These are phyloP conservation scores for Elsinoe necatrix DNA, from an alignment of 2,329 filamentous ascomycete genomes.

Conservation along the genomic window DNA sequence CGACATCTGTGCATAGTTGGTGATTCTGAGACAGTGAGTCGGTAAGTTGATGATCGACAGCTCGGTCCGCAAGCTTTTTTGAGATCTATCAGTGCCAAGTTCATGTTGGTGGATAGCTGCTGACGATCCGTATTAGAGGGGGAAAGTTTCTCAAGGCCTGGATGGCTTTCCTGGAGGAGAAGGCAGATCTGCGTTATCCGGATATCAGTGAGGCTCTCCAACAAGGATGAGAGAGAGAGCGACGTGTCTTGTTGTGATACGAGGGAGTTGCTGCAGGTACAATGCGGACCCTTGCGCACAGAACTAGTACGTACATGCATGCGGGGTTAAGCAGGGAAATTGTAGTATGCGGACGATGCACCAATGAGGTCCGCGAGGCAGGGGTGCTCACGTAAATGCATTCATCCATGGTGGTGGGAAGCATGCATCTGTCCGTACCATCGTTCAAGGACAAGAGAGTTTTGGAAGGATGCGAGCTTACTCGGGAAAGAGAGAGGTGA, in stretches of 20 bases:
- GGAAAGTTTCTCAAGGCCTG: slow-evolving; percentile 77
- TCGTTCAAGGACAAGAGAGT: neutral
- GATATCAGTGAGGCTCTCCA: slow-evolving; percentile 46
- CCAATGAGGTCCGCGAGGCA: slow-evolving; percentile 4
- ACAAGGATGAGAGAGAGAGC: slow-evolving; percentile 19
- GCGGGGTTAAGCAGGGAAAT: slow-evolving; percentile 8
- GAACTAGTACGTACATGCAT: neutral
- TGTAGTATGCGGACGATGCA: neutral
- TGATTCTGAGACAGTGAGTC: slow-evolving; percentile 85
- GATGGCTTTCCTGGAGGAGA: slow-evolving; percentile 85
- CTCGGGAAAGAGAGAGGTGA: neutral
- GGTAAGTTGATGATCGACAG: slow-evolving; percentile 49
- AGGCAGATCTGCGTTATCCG: slow-evolving; percentile 84
- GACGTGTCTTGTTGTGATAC: slow-evolving; percentile 6
- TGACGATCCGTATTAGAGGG: slow-evolving; percentile 48
- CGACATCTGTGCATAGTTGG: slow-evolving; percentile 84
- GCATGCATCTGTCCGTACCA: neutral
- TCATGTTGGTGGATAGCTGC: slow-evolving; percentile 4
- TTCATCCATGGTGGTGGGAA: slow-evolving; percentile 5
- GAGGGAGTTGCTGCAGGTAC: slow-evolving; percentile 9
- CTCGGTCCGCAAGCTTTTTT: slow-evolving; percentile 5
- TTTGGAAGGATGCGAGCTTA: slow-evolving; percentile 3
- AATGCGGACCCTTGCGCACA: neutral
- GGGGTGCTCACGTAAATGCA: neutral
- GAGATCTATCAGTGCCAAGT: slow-evolving; percentile 1